Conservation (phyloP, 2,329 filamentous ascomycete genomes). For the Neonectria magnoliae region DNA sequence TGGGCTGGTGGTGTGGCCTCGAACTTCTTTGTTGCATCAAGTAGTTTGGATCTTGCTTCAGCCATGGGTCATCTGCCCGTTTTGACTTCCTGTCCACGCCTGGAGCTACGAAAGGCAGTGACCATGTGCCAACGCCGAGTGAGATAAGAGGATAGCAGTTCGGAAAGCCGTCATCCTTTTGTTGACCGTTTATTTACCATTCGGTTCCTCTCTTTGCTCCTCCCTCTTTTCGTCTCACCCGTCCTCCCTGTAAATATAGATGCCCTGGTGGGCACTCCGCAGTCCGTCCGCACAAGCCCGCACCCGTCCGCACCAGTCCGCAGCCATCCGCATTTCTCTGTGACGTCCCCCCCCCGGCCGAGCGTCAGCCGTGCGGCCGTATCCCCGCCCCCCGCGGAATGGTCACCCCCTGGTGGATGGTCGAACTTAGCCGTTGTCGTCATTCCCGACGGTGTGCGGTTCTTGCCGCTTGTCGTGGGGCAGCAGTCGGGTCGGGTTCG, state of each 20-base stretch:
- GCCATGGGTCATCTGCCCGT: slow-evolving; percentile 35
- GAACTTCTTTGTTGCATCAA: neutral
- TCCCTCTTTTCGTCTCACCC: neutral
- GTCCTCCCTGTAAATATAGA: neutral
- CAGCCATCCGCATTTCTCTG: neutral
- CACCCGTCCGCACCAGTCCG: no score
- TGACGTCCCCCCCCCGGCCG: neutral
- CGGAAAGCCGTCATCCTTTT: slow-evolving; percentile 3
- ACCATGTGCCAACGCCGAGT: slow-evolving; percentile 22
- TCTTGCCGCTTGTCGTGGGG: slow-evolving; percentile 36
- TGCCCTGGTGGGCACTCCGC: neutral
- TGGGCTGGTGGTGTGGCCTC: neutral
- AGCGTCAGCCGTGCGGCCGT: slow-evolving; percentile 19
- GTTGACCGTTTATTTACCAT: neutral
- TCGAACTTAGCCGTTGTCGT: slow-evolving; percentile 8
- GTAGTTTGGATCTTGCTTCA: neutral
- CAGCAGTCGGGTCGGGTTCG: slow-evolving; percentile 25
- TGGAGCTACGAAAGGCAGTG: slow-evolving; percentile 12
- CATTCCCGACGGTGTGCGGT: slow-evolving; percentile 38
- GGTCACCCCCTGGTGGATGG: neutral
- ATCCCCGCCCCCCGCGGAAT: slow-evolving; percentile 31
- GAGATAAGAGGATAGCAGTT: neutral
- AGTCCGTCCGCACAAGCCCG: neutral
- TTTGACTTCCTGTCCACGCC: slow-evolving; percentile 24
- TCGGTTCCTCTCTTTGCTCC: neutral